A percentile compares a stretch with the other conserved stretches of the same genome.
Evolutionary conservation across 768 basidiomycete genomes (phyloP).

Genomic region (Rhizopogon sp.): DNA sequence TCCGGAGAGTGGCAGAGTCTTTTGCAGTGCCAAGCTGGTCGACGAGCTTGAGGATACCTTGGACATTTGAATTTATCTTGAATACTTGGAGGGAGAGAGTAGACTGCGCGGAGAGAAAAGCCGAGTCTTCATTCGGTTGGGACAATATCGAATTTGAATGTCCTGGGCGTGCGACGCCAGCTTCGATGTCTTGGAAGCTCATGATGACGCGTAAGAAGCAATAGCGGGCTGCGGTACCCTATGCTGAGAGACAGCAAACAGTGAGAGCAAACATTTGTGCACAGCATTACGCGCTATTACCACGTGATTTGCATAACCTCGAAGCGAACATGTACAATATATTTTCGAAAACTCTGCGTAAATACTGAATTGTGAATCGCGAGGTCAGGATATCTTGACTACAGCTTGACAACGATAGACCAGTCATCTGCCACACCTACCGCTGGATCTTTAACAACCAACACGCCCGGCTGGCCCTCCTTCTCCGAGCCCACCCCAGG

Average conservation of each 20-base stretch:
- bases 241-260: too few relatives aligned
- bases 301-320: too few relatives aligned
- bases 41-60: constrained; percentile 93
- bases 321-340: too few relatives aligned
- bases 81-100: constrained; percentile 91
- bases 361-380: background rate
- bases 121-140: constrained; percentile 57
- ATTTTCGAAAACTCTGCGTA: too few relatives aligned
- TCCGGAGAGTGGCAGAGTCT: constrained; percentile 76
- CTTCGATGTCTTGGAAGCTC: constrained; percentile 51
- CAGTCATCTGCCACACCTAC: constrained; percentile 58
- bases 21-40: constrained; percentile 86
- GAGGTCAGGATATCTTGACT: background rate
- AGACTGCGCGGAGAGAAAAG: constrained; percentile 71
- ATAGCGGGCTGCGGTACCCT: background rate
- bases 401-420: constrained; percentile 40
- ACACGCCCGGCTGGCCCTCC: constrained; percentile 60
- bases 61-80: constrained; percentile 98
- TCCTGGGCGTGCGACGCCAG: constrained; percentile 31
- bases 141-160: constrained; percentile 22
- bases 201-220: constrained; percentile 19
- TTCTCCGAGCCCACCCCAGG: constrained; percentile 54
- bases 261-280: too few relatives aligned
- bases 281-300: too few relatives aligned
- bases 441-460: constrained; percentile 75